These are phyloP conservation scores for Ophiostoma angusticollis DNA, from an alignment of 2,329 filamentous ascomycete species.

Conservation along the genomic window DNA sequence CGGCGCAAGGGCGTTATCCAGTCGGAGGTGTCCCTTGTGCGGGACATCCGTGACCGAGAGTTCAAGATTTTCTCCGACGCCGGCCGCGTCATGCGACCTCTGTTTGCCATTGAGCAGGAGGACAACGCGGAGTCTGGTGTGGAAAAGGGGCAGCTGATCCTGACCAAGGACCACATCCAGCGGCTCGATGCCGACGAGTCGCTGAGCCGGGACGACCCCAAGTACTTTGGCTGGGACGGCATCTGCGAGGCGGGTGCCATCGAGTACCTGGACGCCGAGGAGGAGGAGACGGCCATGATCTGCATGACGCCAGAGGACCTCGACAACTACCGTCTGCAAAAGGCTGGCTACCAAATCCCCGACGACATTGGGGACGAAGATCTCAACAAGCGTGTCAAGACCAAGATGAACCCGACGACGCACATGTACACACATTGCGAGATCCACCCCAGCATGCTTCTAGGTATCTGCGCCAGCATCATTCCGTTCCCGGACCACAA, in stretches of 20 bases:
- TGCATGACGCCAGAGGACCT: constrained; percentile 97
- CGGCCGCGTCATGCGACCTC: constrained; percentile 80
- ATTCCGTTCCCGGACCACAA: constrained; percentile 99
- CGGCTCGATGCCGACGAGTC: constrained; percentile 55
- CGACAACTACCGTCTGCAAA: constrained; percentile 60
- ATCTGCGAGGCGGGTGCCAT: constrained; percentile 75
- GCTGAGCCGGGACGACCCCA: constrained; percentile 43
- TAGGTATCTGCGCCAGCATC: constrained; percentile 96
- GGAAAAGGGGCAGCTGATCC: constrained; percentile 56
- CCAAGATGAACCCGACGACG: constrained; percentile 72
- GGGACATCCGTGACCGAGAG: constrained; percentile 92
- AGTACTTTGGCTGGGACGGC: constrained; percentile 77
- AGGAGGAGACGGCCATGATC: constrained; percentile 98
- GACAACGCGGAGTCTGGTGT: constrained; percentile 51
- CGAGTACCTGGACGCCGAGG: constrained; percentile 93
- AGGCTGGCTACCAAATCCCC: constrained; percentile 22
- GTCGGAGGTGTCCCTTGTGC: constrained; percentile 84
- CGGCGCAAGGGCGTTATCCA: constrained; percentile 73
- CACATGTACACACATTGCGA: constrained; percentile 97
- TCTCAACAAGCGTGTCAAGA: constrained; percentile 76
- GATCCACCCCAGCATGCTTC: constrained; percentile 97
- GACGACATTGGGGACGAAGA: constrained; percentile 55
- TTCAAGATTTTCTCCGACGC: constrained; percentile 99
- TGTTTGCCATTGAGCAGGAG: constrained; percentile 89
- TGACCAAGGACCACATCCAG: constrained; percentile 71